Percentiles rank a stretch among this genome's conserved stretches.
Evolutionary conservation across 805 yeast genomes (phyloP).

Genomic region (Hanseniaspora guilliermondii): DNA sequence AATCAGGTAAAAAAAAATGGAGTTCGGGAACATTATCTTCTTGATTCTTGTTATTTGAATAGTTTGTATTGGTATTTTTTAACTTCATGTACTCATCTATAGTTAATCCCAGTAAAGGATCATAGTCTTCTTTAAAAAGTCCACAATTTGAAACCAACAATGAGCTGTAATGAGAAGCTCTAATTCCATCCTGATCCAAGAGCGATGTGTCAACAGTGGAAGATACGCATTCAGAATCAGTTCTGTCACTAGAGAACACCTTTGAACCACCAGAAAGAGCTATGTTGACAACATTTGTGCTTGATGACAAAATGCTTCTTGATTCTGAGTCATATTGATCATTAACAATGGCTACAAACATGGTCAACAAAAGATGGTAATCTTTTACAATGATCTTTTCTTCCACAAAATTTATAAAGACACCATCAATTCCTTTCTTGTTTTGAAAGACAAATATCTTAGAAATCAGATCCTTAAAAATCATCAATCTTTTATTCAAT

Average conservation of each 20-base stretch:
- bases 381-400: not conserved
- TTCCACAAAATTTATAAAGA: not conserved
- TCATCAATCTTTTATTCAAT: not conserved
- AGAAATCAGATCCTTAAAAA: not conserved
- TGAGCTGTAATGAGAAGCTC: not conserved
- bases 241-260: not conserved
- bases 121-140: not conserved
- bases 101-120: not conserved
- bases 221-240: not conserved
- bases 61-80: too few relatives aligned
- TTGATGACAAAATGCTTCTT: not conserved
- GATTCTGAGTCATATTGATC: not conserved
- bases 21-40: not conserved
- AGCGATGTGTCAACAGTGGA: not conserved
- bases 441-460: not conserved
- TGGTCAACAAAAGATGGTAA: not conserved
- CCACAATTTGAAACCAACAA: not conserved
- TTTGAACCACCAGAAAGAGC: not conserved
- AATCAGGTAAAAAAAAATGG: slow-evolving; percentile 1
- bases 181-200: not conserved
- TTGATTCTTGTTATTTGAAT: not conserved
- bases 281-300: not conserved
- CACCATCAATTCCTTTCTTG: not conserved
- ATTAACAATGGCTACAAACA: not conserved
- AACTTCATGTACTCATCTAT: not conserved